Conservation (phyloP, 164 flowering plant species). For the Vitis cinerea region DNA sequence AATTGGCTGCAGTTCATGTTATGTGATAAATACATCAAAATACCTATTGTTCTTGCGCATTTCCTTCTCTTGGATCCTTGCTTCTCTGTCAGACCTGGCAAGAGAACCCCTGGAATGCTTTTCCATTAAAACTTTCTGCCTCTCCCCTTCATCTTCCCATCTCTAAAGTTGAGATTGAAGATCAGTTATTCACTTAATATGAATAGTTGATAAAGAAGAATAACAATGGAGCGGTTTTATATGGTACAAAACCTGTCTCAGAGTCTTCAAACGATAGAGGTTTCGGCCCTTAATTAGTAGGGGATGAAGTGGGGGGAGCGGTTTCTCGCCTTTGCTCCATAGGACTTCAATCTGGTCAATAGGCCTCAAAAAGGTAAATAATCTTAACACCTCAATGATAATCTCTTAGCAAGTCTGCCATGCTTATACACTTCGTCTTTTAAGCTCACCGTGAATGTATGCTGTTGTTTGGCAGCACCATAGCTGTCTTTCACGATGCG, state of each 20-base stretch:
- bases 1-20: background rate
- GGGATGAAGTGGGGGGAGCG: conserved; percentile 74
- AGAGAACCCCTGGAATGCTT: conserved; percentile 70
- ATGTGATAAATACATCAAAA: background rate
- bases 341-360: conserved; percentile 69
- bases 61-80: conserved; percentile 54
- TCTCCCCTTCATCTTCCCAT: conserved; percentile 76
- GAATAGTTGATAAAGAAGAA: background rate
- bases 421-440: background rate
- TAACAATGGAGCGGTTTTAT: background rate
- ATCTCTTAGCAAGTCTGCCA: background rate
- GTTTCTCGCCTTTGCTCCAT: conserved; percentile 83
- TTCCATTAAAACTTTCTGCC: conserved; percentile 57
- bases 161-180: conserved; percentile 29
- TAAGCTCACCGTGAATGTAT: conserved; percentile 70
- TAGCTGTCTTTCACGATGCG: conserved; percentile 90
- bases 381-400: background rate
- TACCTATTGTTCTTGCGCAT: conserved; percentile 33
- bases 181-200: conserved; percentile 8
- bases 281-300: conserved; percentile 86
- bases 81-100: conserved; percentile 65
- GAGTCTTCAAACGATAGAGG: conserved; percentile 65
- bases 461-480: conserved; percentile 91
- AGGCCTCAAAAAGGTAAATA: background rate
- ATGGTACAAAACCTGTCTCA: conserved; percentile 61